Evolutionary conservation across 176 grass and related monocot genomes (phyloP).

Genomic region (Oryza coarctata): DNA sequence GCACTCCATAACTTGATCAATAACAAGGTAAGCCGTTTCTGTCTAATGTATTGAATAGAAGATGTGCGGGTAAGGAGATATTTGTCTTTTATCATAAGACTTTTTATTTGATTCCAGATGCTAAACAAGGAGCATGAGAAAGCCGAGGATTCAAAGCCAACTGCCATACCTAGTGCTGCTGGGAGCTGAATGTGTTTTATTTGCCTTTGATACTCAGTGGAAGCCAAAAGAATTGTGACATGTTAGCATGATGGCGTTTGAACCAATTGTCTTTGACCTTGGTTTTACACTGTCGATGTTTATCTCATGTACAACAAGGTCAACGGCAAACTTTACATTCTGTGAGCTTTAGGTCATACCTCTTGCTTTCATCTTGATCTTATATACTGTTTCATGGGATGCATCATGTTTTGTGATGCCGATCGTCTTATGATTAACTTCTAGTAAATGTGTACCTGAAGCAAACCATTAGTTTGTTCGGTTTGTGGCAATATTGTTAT

Average conservation of each 20-base stretch:
- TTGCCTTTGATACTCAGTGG: slow-evolving; percentile 1
- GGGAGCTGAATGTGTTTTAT: slow-evolving; percentile 49
- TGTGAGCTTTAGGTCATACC: slow-evolving; percentile 34
- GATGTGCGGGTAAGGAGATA: not conserved
- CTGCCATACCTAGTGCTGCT: slow-evolving; percentile 35
- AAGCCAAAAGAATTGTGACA: not conserved
- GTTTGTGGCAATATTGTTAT: not conserved
- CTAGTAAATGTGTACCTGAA: not conserved
- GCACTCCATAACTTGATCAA: slow-evolving; percentile 99
- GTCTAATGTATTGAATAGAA: not conserved
- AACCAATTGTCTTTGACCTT: slow-evolving; percentile 46
- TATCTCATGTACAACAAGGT: slow-evolving; percentile 39
- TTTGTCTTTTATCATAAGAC: not conserved
- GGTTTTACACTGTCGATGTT: slow-evolving; percentile 34
- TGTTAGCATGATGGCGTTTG: slow-evolving; percentile 27
- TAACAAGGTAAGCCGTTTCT: slow-evolving; percentile 65
- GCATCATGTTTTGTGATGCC: slow-evolving; percentile 21
- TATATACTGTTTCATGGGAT: slow-evolving; percentile 16
- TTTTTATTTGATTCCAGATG: slow-evolving; percentile 47
- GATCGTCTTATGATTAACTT: slow-evolving; percentile 17
- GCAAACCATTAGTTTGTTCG: not conserved
- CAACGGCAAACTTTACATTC: slow-evolving; percentile 36
- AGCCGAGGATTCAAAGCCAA: slow-evolving; percentile 67
- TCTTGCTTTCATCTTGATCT: slow-evolving; percentile 28
- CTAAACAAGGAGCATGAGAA: slow-evolving; percentile 97